These are phyloP conservation scores for Rhazya stricta DNA, from an alignment of 257 asterid genomes.

Conservation along the genomic window DNA sequence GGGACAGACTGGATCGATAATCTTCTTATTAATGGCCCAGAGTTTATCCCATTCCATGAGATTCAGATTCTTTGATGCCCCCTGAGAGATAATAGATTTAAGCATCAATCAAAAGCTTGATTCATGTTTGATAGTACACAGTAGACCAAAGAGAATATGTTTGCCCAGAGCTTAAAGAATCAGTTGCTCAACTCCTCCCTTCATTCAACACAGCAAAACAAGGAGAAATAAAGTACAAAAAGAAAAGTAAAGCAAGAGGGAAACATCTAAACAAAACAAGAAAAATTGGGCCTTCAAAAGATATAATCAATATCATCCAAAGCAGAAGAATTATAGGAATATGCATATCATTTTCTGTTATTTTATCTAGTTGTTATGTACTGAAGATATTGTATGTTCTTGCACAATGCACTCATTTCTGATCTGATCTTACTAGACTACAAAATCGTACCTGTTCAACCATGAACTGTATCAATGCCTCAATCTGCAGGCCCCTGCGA, in stretches of 20 bases:
- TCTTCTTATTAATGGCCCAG: conserved; percentile 94
- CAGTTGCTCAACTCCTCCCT: not conserved
- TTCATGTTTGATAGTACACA: not conserved
- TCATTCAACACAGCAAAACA: not conserved
- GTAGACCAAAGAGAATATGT: not conserved
- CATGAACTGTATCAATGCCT: conserved; percentile 83
- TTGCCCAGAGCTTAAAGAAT: not conserved
- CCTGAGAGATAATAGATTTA: conserved; percentile 35
- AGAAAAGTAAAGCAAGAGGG: not conserved
- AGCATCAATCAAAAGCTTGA: not conserved
- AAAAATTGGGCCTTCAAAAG: not conserved
- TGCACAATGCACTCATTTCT: not conserved
- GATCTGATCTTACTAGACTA: not conserved
- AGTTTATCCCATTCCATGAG: conserved; percentile 99
- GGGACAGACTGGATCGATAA: conserved; percentile 91
- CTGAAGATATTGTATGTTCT: not conserved
- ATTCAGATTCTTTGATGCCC: conserved; percentile 98
- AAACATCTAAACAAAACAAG: not conserved
- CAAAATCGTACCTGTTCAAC: conserved; percentile 69
- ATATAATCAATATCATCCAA: not conserved
- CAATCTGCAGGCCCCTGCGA: conserved; percentile 84
- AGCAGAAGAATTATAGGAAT: not conserved
- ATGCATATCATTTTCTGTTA: not conserved
- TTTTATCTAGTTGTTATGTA: not conserved
- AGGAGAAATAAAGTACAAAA: not conserved